These are phyloP conservation scores for Phytophthora aleatoria DNA, from an alignment of 352 stramenopile genomes.

Conservation along the genomic window DNA sequence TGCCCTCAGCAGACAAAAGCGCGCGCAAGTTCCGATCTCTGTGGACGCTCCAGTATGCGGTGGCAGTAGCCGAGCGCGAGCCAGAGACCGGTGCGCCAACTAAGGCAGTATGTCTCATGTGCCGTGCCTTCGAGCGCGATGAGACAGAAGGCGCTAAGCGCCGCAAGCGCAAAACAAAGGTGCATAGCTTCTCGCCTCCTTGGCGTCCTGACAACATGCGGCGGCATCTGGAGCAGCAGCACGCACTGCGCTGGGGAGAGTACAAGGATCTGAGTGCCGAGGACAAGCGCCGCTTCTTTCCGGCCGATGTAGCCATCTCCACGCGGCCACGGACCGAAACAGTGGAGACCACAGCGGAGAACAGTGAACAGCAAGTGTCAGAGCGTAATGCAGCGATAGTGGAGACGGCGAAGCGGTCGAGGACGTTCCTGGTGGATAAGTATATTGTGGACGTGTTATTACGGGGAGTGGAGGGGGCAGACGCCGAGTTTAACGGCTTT, in stretches of 20 bases:
- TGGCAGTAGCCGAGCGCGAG: conserved; percentile 23
- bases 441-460: conserved; percentile 26
- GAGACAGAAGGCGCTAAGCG: conserved; percentile 27
- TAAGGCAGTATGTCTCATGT: conserved; percentile 30
- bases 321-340: background rate
- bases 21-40: conserved; percentile 20
- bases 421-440: conserved; percentile 21
- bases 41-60: conserved; percentile 27
- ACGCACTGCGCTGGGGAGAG: conserved; percentile 22
- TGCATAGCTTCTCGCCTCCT: conserved; percentile 31
- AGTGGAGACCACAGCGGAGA: background rate
- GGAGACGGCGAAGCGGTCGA: background rate
- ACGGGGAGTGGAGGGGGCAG: background rate
- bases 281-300: conserved; percentile 31
- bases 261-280: conserved; percentile 25
- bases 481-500: conserved; percentile 12
- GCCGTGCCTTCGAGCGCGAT: conserved; percentile 24
- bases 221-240: conserved; percentile 35
- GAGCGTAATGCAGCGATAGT: conserved; percentile 9
- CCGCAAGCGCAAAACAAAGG: conserved; percentile 28
- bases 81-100: conserved; percentile 7
- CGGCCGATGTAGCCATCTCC: conserved; percentile 13
- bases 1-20: background rate
- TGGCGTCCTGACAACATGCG: conserved; percentile 43
- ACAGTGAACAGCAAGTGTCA: background rate